Evolutionary conservation across 805 yeast species (phyloP).

Genomic region (Groenewaldozyma tartarivorans): DNA sequence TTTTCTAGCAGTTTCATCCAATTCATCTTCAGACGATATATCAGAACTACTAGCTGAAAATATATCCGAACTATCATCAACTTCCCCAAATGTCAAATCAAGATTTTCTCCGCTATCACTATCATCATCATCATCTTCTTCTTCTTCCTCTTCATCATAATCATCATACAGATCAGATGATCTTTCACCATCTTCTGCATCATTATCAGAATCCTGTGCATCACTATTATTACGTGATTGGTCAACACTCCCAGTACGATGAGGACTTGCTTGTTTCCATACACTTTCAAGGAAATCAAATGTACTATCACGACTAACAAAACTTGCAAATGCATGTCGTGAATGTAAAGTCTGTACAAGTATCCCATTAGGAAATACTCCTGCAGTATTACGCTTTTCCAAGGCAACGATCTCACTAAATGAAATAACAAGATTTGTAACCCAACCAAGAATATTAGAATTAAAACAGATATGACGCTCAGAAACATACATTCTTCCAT

Average conservation of each 20-base stretch:
- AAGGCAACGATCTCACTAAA: slow-evolving; percentile 59
- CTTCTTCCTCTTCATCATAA: not conserved
- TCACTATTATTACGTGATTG: slow-evolving; percentile 5
- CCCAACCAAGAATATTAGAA: slow-evolving; percentile 84
- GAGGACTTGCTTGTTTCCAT: slow-evolving; percentile 43
- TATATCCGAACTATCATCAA: not conserved
- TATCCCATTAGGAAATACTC: slow-evolving; percentile 86
- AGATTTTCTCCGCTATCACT: not conserved
- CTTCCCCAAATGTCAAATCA: slow-evolving; percentile 1
- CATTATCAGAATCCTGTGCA: slow-evolving; percentile 12
- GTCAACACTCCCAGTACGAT: no score
- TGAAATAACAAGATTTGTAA: slow-evolving; percentile 66
- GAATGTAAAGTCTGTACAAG: slow-evolving; percentile 52
- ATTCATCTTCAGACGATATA: slow-evolving; percentile 25
- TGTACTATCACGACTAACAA: slow-evolving; percentile 71
- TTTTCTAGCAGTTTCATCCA: slow-evolving; percentile 19
- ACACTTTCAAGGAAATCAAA: slow-evolving; percentile 57
- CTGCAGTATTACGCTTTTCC: slow-evolving; percentile 80
- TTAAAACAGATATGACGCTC: slow-evolving; percentile 76
- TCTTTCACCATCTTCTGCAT: slow-evolving; percentile 13
- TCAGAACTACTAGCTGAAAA: not conserved
- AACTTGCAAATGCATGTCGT: slow-evolving; percentile 77
- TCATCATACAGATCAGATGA: not conserved
- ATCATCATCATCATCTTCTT: slow-evolving; percentile 18
- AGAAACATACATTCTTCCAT: slow-evolving; percentile 78